These are phyloP conservation scores for Colletotrichum lini DNA, from an alignment of 2,329 filamentous ascomycete species.

Conservation along the genomic window DNA sequence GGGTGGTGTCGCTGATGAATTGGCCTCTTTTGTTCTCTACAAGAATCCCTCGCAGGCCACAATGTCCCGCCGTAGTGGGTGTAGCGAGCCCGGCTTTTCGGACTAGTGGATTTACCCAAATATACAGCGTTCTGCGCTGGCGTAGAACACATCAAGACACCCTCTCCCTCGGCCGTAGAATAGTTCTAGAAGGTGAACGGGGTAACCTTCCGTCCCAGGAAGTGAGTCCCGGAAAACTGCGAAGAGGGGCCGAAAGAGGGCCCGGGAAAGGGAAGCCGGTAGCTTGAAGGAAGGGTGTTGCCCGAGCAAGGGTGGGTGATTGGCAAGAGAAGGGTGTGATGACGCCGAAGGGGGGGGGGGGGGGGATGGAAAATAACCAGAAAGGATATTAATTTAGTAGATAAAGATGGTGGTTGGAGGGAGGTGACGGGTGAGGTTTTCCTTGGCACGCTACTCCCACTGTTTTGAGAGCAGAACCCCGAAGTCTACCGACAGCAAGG, in stretches of 20 bases:
- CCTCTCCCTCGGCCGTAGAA: constrained; percentile 12
- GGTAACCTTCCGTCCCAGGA: constrained; percentile 24
- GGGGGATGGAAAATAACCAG: background rate
- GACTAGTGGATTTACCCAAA: background rate
- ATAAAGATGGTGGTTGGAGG: constrained; percentile 5
- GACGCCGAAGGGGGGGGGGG: background rate
- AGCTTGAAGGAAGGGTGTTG: constrained; percentile 10
- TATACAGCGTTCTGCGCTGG: no score
- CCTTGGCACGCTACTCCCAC: constrained; percentile 13
- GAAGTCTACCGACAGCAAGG: constrained; percentile 16
- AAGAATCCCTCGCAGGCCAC: constrained; percentile 1
- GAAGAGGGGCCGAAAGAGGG: constrained; percentile 33
- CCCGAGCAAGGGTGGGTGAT: background rate
- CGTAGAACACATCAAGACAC: no score
- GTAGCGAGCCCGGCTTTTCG: constrained; percentile 1
- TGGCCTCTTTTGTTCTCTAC: constrained; percentile 1
- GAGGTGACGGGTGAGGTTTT: background rate
- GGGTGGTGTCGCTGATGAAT: background rate
- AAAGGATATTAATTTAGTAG: background rate
- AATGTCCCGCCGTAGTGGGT: constrained; percentile 11
- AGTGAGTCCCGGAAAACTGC: constrained; percentile 24
- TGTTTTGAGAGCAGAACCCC: constrained; percentile 17
- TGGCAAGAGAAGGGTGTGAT: background rate
- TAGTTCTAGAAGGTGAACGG: constrained; percentile 34
- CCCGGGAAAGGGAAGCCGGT: constrained; percentile 28